phyloP scores from a whole-genome alignment of 257 asterid genomes.

The Jasminum sambac region DNA sequence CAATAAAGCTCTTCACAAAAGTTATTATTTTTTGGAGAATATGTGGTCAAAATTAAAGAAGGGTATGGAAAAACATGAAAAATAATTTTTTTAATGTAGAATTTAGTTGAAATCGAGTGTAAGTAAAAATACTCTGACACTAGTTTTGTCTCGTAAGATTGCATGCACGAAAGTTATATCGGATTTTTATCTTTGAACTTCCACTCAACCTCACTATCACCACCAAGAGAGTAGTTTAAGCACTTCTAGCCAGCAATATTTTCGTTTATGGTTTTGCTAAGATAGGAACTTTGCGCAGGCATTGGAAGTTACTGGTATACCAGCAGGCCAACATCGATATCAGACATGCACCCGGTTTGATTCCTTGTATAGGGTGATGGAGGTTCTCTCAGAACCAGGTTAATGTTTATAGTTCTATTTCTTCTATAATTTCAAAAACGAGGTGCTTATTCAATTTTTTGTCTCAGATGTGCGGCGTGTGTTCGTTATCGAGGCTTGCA shows the following conservation, averaged over 20 bases:
- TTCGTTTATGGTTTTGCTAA: background rate
- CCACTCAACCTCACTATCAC: background rate
- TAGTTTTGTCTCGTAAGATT: background rate
- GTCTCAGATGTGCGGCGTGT: constrained; percentile 51
- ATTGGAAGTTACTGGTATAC: constrained; percentile 39
- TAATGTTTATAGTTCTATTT: background rate
- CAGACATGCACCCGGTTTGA: constrained; percentile 61
- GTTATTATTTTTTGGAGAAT: too few species aligned
- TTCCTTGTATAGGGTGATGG: constrained; percentile 59
- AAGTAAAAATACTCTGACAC: background rate
- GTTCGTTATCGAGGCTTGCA: constrained; percentile 47
- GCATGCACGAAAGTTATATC: background rate
- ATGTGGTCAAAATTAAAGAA: too few species aligned
- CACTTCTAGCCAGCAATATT: background rate
- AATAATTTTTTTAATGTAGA: too few species aligned
- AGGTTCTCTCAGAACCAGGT: constrained; percentile 69
- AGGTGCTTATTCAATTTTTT: background rate
- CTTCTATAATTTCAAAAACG: background rate
- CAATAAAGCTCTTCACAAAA: too few species aligned
- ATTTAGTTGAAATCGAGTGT: too few species aligned
- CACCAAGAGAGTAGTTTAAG: background rate
- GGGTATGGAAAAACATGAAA: too few species aligned
- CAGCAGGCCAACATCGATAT: constrained; percentile 35
- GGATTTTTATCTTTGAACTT: background rate
- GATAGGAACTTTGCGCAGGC: constrained; percentile 35